phyloP scores from a whole-genome alignment of 805 yeast genomes.

The Lachancea cidri region DNA sequence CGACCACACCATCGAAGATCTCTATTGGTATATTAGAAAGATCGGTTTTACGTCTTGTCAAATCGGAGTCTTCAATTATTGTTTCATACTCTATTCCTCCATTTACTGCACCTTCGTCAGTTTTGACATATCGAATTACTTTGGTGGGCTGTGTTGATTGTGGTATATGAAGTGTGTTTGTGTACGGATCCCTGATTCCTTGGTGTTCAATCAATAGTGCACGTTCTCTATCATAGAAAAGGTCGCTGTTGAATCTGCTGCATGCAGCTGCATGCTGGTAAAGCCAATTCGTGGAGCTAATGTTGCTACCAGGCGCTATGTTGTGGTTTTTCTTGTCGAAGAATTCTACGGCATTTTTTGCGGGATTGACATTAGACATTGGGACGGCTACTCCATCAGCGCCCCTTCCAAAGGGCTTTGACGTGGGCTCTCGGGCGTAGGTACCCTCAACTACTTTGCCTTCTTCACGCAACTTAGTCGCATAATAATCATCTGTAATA shows the following conservation, averaged over 20 bases:
- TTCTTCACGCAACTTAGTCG: constrained; percentile 41
- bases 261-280: constrained; percentile 78
- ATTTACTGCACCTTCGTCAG: constrained; percentile 17
- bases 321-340: constrained; percentile 32
- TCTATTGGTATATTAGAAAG: constrained; percentile 52
- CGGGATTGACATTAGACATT: constrained; percentile 24
- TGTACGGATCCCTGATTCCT: constrained; percentile 74
- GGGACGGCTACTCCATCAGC: constrained; percentile 15
- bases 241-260: constrained; percentile 59
- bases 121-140: constrained; percentile 26
- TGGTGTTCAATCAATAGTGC: constrained; percentile 40
- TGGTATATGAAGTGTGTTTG: constrained; percentile 78
- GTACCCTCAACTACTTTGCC: constrained; percentile 67
- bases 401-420: constrained; percentile 10
- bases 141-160: constrained; percentile 64
- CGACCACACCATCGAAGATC: constrained; percentile 53
- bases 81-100: constrained; percentile 43
- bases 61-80: constrained; percentile 41
- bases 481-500: constrained; percentile 86
- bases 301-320: constrained; percentile 28
- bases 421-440: constrained; percentile 28
- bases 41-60: constrained; percentile 54
- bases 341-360: constrained; percentile 36
- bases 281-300: constrained; percentile 76
- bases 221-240: constrained; percentile 53